Evolutionary conservation across 2,329 filamentous ascomycete species (phyloP).

Genomic region (Cytospora piceicola): DNA sequence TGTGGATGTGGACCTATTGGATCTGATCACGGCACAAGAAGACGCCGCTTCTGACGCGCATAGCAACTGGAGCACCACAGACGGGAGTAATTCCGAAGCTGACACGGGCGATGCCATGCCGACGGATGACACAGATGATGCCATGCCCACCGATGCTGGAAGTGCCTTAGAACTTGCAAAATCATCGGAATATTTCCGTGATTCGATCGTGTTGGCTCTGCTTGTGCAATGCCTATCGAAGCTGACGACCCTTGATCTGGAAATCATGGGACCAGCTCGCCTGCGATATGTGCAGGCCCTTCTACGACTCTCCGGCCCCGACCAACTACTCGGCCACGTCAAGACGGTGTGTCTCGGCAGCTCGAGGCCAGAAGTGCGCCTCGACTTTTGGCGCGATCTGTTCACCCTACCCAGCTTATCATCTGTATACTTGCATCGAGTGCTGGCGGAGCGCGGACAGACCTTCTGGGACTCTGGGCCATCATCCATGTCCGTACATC

Average conservation of each 20-base stretch:
- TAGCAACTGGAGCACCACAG: conserved; percentile 23
- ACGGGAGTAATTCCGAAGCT: conserved; percentile 11
- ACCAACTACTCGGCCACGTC: conserved; percentile 9
- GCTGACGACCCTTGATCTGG: conserved; percentile 12
- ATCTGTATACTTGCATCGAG: conserved; percentile 16
- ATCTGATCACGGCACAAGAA: not conserved
- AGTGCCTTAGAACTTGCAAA: conserved; percentile 3
- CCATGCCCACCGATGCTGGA: conserved; percentile 8
- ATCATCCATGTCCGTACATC: not conserved
- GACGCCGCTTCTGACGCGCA: conserved; percentile 10
- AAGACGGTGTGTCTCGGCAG: conserved; percentile 15
- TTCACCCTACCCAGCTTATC: conserved; percentile 11
- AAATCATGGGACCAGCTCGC: conserved; percentile 7
- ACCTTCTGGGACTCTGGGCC: not conserved
- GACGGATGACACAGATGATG: conserved; percentile 3
- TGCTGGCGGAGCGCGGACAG: conserved; percentile 11
- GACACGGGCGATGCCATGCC: conserved; percentile 13
- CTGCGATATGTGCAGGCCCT: conserved; percentile 16
- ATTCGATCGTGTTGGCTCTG: conserved; percentile 6
- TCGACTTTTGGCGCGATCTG: conserved; percentile 21
- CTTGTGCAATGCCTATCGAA: conserved; percentile 9
- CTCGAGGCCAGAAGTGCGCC: conserved; percentile 16
- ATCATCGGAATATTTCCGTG: conserved; percentile 10
- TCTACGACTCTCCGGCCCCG: not conserved
- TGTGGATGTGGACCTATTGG: not conserved